These are phyloP conservation scores for Geranium rotundifolium DNA, from an alignment of 345 rosid genomes.

Conservation along the genomic window DNA sequence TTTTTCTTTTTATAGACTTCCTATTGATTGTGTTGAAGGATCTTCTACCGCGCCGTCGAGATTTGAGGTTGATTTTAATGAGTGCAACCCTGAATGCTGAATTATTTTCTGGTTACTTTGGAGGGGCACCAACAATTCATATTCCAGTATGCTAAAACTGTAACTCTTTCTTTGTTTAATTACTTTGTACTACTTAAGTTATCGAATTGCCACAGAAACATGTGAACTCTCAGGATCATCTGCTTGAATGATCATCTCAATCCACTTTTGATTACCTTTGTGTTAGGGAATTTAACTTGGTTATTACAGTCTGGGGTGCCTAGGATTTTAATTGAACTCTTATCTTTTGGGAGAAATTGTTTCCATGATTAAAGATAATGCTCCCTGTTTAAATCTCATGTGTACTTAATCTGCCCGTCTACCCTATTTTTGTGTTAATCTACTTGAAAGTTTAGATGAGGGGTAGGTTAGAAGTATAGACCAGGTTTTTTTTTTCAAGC, in stretches of 20 bases:
- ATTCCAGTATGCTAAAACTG: constrained; percentile 57
- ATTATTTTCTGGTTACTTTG: constrained; percentile 81
- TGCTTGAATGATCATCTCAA: too few relatives aligned
- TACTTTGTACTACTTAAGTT: not conserved
- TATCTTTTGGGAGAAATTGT: too few relatives aligned
- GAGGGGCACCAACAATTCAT: constrained; percentile 83
- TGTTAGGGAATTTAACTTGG: too few relatives aligned
- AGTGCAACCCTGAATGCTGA: constrained; percentile 98
- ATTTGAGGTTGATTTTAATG: constrained; percentile 90
- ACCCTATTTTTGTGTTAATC: not conserved
- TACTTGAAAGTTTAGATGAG: not conserved
- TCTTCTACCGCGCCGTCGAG: constrained; percentile 90
- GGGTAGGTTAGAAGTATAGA: not conserved
- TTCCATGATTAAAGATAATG: too few relatives aligned
- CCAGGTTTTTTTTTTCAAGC: not conserved
- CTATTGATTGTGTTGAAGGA: constrained; percentile 91
- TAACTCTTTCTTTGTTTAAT: constrained; percentile 1
- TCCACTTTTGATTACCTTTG: too few relatives aligned
- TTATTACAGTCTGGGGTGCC: too few relatives aligned
- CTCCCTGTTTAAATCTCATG: not conserved
- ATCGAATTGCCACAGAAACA: too few relatives aligned
- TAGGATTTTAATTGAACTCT: too few relatives aligned
- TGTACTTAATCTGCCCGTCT: not conserved
- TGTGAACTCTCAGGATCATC: too few relatives aligned
- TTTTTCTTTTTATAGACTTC: constrained; percentile 48